Evolutionary conservation across 306 rosid species (phyloP).

Genomic region (Vachellia pachyceras): DNA sequence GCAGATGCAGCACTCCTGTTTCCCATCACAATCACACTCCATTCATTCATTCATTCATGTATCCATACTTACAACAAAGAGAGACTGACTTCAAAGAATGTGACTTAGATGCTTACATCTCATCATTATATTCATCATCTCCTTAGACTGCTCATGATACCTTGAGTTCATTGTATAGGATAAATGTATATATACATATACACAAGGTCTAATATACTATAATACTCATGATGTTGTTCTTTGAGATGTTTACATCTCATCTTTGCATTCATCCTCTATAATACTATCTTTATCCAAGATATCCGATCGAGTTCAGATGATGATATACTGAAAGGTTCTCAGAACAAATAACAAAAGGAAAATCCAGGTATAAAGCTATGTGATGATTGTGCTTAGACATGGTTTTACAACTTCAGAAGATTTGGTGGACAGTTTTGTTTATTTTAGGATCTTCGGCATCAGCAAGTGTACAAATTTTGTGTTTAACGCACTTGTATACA

Average conservation of each 20-base stretch:
- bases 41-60: too few species aligned
- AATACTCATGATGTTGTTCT: too few species aligned
- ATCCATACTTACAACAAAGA: too few species aligned
- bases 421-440: neutral
- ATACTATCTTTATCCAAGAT: neutral
- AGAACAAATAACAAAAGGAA: neutral
- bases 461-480: neutral
- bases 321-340: neutral
- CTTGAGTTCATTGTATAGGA: neutral
- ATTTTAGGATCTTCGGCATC: neutral
- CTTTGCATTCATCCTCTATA: too few species aligned
- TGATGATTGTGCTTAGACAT: neutral
- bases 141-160: neutral
- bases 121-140: too few species aligned
- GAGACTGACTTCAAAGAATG: too few species aligned
- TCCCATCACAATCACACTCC: too few species aligned
- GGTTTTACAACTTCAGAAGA: neutral
- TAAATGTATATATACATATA: neutral
- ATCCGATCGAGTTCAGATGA: neutral
- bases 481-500: neutral
- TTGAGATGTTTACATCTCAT: too few species aligned
- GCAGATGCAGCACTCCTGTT: slow-evolving; percentile 89
- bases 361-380: neutral
- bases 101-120: too few species aligned
- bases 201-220: neutral